Evolutionary conservation across 768 basidiomycete species (phyloP).

Genomic region (Gautieria morchelliformis): DNA sequence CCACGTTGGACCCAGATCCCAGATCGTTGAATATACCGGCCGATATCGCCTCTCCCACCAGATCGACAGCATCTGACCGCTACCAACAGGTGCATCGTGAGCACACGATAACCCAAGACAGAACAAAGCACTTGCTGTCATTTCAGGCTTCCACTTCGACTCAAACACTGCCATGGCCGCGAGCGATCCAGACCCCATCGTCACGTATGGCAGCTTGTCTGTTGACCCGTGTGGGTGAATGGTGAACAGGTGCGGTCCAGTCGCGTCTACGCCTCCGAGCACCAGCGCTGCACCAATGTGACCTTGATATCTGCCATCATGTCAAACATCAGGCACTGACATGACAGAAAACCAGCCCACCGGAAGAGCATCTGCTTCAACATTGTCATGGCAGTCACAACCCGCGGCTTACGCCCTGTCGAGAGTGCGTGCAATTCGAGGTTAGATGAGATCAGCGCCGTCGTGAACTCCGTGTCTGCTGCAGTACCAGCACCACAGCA

Average conservation of each 20-base stretch:
- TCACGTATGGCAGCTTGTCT: constrained; percentile 97
- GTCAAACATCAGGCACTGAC: background rate
- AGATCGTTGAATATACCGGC: constrained; percentile 99
- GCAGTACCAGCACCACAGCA: constrained; percentile 99
- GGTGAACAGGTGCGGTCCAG: constrained; percentile 92
- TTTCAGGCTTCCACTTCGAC: constrained; percentile 66
- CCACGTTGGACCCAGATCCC: constrained; percentile 97
- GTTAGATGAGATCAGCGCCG: constrained; percentile 91
- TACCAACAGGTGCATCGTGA: constrained; percentile 20
- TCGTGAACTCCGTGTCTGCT: constrained; percentile 95
- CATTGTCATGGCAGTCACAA: constrained; percentile 99
- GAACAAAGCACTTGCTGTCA: constrained; percentile 48
- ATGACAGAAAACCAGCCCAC: constrained; percentile 30
- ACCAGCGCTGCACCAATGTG: constrained; percentile 93
- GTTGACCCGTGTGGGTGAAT: constrained; percentile 96
- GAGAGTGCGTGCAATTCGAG: constrained; percentile 88
- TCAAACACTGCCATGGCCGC: constrained; percentile 99
- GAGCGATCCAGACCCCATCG: constrained; percentile 94
- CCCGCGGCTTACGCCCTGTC: constrained; percentile 83
- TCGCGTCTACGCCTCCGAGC: constrained; percentile 90
- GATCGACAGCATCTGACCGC: constrained; percentile 70
- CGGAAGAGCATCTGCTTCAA: constrained; percentile 90
- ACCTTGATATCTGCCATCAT: constrained; percentile 67
- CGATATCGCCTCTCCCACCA: constrained; percentile 81
- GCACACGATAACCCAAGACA: background rate